Base-by-base conservation (phyloP, 805 yeast genomes). In the Lachancea thermotolerans region DNA sequence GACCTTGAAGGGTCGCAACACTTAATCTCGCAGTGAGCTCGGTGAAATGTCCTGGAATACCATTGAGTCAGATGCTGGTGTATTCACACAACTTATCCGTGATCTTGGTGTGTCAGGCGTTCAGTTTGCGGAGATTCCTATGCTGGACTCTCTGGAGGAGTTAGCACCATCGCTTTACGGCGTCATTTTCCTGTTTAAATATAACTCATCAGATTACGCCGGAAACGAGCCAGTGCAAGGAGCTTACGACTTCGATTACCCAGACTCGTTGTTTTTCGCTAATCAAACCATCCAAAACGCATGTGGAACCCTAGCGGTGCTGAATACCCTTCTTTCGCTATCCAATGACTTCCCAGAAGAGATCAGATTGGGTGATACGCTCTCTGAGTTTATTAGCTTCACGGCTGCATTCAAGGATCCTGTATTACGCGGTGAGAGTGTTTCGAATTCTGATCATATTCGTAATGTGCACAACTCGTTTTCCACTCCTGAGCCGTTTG, bases 241-340 rank as follows among this genome's bases (percentile, higher is more conserved):
- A 3, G 56, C 51, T 4, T 75, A 70, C 49, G 76, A 72, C 45
- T 41, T 31, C 2, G 64, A 56, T 17, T 55, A 54, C 10, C 56
- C 55, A n/a, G 49, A 53, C 9, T 55, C 59, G 10, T 67, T 81
- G 1, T 80, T 77, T 57, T 81, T 81, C 57, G 85, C 85, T 6
- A 70, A 70, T 39, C 87, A 81, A 56, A 75, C 75, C 25, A 77
- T 80, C 44, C 79, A 77, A 53, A 80, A 81, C 54, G 85, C 87
- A 2, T 81, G 87, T 60, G 87, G 82, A n/a, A 81, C 87, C 1
- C 84, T 78, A 54, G 87, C 86, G 0, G 81, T 81, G 17, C 65
- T 81, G 46, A 77, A 79, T 45, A 64, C 79, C 8, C 60, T 81
- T 43, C 53, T 81, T 47, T 42, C 45, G 9, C 37, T 47, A 12